Evolutionary conservation across 1,284 basidiomycete species (phyloP).

Genomic region (Puccinia horiana): DNA sequence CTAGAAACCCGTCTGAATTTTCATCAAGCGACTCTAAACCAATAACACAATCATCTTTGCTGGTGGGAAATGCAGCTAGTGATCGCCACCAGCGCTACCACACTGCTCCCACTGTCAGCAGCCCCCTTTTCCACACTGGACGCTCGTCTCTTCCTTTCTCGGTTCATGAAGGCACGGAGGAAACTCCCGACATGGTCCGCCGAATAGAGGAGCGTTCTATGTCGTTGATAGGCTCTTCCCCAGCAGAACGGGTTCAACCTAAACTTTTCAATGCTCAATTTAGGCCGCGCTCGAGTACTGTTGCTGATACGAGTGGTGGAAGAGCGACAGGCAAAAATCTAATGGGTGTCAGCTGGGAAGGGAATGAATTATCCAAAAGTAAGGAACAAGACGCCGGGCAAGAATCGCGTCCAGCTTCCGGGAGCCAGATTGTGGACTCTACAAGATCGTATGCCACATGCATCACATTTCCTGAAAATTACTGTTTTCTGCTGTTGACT

Average conservation of each 20-base stretch:
- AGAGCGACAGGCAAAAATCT: slow-evolving; percentile 12
- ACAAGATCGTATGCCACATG: background rate
- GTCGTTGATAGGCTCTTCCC: slow-evolving; percentile 10
- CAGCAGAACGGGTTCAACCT: background rate
- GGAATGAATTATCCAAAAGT: background rate
- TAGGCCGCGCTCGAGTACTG: slow-evolving; percentile 44
- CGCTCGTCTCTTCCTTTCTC: background rate
- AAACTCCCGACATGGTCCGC: background rate
- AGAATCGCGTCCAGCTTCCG: background rate
- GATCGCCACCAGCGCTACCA: slow-evolving; percentile 42
- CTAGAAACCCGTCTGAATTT: background rate
- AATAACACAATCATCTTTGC: background rate
- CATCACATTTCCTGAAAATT: background rate
- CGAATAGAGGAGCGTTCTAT: slow-evolving; percentile 18
- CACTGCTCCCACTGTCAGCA: slow-evolving; percentile 41
- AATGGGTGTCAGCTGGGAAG: slow-evolving; percentile 28
- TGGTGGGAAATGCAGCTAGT: background rate
- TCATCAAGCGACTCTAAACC: background rate
- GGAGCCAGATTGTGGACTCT: background rate
- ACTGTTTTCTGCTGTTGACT: background rate
- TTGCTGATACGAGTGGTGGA: slow-evolving; percentile 21
- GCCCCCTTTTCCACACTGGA: slow-evolving; percentile 7
- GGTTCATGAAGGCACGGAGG: background rate
- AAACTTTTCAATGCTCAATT: slow-evolving; percentile 18
- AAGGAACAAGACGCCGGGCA: background rate